Conservation (phyloP, 306 rosid species). For the Malus fusca region DNA sequence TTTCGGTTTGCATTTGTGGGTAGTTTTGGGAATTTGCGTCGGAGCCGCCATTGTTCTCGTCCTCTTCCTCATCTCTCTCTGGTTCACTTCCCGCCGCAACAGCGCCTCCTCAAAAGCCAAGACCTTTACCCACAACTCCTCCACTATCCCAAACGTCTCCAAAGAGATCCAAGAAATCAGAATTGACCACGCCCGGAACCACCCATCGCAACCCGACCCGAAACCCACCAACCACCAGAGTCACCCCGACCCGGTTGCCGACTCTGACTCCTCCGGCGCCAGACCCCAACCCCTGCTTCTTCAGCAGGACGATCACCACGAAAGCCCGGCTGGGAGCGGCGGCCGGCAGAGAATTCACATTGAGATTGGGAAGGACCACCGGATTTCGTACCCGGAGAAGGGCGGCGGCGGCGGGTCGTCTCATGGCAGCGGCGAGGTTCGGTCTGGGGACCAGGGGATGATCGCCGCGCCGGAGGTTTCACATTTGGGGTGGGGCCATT, state of each 20-base stretch:
- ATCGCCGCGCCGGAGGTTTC: conserved; percentile 45
- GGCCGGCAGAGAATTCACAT: conserved; percentile 37
- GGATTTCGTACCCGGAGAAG: conserved; percentile 53
- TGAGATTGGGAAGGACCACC: conserved; percentile 56
- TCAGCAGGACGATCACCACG: conserved; percentile 31
- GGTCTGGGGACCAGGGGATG: conserved; percentile 41
- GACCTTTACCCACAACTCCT: conserved; percentile 15
- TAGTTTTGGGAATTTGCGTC: conserved; percentile 53
- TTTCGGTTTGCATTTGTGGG: conserved; percentile 53
- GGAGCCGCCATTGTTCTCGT: conserved; percentile 58
- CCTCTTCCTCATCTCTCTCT: conserved; percentile 49
- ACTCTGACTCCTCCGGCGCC: conserved; percentile 16
- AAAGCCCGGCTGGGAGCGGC: conserved; percentile 11
- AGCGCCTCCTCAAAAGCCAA: conserved; percentile 19
- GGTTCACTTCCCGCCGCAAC: conserved; percentile 46
- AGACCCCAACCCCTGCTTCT: conserved; percentile 21
- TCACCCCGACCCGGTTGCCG: conserved; percentile 34
- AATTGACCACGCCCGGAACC: conserved; percentile 29
- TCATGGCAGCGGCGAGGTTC: conserved; percentile 42
- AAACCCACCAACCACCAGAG: conserved; percentile 4
- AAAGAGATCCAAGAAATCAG: conserved; percentile 60
- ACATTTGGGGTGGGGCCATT: conserved; percentile 65
- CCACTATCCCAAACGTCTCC: conserved; percentile 42
- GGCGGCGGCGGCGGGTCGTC: conserved; percentile 42
- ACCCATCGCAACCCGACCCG: conserved; percentile 16